phyloP scores from a whole-genome alignment of 495 filamentous ascomycete genomes.

The Articulospora tetracladia region DNA sequence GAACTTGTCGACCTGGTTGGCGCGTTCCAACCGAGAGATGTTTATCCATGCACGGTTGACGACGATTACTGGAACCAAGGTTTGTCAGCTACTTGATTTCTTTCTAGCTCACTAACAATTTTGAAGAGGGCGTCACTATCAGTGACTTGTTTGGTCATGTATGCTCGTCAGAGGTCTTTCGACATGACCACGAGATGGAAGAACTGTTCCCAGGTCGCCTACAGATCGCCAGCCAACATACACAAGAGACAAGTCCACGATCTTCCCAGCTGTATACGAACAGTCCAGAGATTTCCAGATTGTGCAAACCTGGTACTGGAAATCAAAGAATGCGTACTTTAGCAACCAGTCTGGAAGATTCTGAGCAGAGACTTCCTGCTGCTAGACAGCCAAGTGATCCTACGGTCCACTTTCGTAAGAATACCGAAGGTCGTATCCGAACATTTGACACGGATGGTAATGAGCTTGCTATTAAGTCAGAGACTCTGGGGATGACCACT shows the following conservation, averaged over 20 bases:
- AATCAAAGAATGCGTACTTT: no score
- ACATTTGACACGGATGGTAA: constrained; percentile 7
- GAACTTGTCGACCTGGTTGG: constrained; percentile 72
- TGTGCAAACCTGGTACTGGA: neutral
- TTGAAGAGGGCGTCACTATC: constrained; percentile 49
- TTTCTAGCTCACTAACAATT: neutral
- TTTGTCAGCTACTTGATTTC: constrained; percentile 25
- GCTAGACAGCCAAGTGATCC: neutral
- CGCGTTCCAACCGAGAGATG: constrained; percentile 67
- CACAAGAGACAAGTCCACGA: neutral
- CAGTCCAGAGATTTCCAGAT: neutral
- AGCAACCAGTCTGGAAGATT: neutral
- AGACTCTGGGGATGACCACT: neutral
- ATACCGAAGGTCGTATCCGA: constrained; percentile 1
- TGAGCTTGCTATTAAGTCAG: neutral
- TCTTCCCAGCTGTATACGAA: neutral
- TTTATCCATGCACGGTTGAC: constrained; percentile 82
- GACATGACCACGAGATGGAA: constrained; percentile 62
- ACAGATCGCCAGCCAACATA: neutral
- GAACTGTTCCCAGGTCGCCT: neutral
- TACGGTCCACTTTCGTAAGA: neutral
- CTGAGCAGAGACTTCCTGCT: neutral
- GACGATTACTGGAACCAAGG: constrained; percentile 46
- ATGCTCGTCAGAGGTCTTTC: constrained; percentile 57
- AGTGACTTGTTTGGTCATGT: constrained; percentile 64